phyloP scores from a whole-genome alignment of 805 yeast species.

The Sugiyamaella chiloensis region DNA sequence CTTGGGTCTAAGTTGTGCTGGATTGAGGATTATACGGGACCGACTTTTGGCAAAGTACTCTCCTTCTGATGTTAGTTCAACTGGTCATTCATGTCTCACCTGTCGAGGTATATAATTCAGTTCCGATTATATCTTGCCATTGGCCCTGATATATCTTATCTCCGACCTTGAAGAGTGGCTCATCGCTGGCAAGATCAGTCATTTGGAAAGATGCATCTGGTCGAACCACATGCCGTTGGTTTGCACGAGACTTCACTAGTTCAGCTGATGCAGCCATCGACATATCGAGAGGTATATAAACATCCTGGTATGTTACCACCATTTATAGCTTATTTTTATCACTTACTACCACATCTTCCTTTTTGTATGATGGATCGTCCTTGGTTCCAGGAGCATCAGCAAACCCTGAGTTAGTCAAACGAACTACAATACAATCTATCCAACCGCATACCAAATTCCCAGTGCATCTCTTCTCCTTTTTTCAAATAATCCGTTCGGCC shows the following conservation, averaged over 20 bases:
- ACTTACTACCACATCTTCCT: constrained; percentile 16
- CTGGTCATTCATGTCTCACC: neutral
- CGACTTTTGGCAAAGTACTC: constrained; percentile 27
- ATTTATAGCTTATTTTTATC: neutral
- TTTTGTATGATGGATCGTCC: constrained; percentile 6
- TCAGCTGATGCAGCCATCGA: constrained; percentile 18
- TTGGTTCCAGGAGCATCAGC: constrained; percentile 6
- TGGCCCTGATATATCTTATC: constrained; percentile 63
- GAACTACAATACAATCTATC: neutral
- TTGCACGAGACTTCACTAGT: constrained; percentile 4
- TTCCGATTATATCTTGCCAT: constrained; percentile 79
- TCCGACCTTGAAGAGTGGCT: constrained; percentile 58
- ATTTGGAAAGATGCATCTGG: constrained; percentile 47
- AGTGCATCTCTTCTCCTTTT: constrained; percentile 88
- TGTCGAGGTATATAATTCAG: constrained; percentile 49
- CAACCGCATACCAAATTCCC: constrained; percentile 62
- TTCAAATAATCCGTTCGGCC: constrained; percentile 71
- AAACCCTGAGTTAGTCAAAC: neutral
- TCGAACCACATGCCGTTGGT: constrained; percentile 29
- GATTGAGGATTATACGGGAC: constrained; percentile 26
- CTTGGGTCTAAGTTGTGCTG: constrained; percentile 10
- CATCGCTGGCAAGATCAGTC: constrained; percentile 52
- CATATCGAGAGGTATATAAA: constrained; percentile 53
- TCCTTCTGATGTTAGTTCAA: constrained; percentile 25
- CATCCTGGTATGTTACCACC: constrained; percentile 30